Evolutionary conservation across 2,329 filamentous ascomycete species (phyloP), one percentile per base, ranked within the genome.

Genomic region (Waltergamsia citrina): DNA sequence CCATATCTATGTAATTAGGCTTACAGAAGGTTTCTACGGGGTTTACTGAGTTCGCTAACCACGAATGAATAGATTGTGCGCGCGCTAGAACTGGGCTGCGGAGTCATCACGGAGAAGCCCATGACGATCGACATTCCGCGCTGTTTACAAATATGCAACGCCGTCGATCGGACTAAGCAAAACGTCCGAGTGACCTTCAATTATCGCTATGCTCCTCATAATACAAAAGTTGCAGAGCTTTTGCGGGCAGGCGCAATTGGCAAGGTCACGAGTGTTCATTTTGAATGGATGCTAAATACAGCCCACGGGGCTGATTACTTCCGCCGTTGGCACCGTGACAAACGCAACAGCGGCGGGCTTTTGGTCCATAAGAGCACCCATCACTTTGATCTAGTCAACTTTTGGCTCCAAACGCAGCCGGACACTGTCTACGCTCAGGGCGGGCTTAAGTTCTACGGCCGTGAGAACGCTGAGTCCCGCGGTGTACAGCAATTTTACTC

Each of bases 131-230:
- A 78, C 44, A 68, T 61, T 1, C 58, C 63, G 2, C 63, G 71
- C 3, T 75, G 71, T 46, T 24, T 57, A 52, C 57, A 63, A 34
- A 75, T 76, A 40, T 60, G 76, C 41, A 59, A 63, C 40, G 67
- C 70, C 10, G 71, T 72, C 12, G 60, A 68, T 33, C 55, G 62
- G 14, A 72, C 68, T 0, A n/a, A 16, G 4, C 51, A 53, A 10
- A 59, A 62, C 25, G 61, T 78, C 4, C 63, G 74, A 12, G 73
- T 78, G 1, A 71, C 69, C 0, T 78, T 78, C 60, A 78, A 79
- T 54, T 78, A 78, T 53, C 67, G 74, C 16, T 78, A 78, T 45
- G 73, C 73, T 25, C 74, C 74, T n/a, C 74, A 78, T 52, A 75
- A 78, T 51, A 78, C 72, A 11, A 73, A 69, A 39, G 60, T 78